These are phyloP conservation scores for Neurospora crassa DNA, from an alignment of 2,329 filamentous ascomycete species.

Conservation along the genomic window DNA sequence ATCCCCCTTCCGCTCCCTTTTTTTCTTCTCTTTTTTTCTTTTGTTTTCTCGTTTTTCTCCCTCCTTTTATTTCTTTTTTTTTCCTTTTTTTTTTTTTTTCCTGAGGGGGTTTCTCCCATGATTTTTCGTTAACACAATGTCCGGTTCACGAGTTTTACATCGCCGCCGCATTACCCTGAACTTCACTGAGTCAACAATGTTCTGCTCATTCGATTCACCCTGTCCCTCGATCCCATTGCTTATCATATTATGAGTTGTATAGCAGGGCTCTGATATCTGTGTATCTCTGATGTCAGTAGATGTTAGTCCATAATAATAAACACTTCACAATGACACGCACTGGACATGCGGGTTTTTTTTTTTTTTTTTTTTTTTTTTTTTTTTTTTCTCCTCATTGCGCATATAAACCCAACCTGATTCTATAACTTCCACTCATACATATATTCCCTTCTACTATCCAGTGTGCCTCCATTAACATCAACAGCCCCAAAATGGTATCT, in stretches of 20 bases:
- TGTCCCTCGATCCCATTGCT: too few relatives aligned
- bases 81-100: too few relatives aligned
- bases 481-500: not conserved
- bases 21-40: too few relatives aligned
- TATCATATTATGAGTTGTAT: not conserved
- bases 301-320: not conserved
- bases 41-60: too few relatives aligned
- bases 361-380: not conserved
- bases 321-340: not conserved
- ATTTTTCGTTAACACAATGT: too few relatives aligned
- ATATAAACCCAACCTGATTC: not conserved
- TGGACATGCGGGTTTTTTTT: not conserved
- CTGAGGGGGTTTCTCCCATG: too few relatives aligned
- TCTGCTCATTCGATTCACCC: not conserved
- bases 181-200: not conserved
- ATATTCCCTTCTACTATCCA: not conserved
- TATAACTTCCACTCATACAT: too few relatives aligned
- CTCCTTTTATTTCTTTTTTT: too few relatives aligned
- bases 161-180: not conserved
- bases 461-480: not conserved
- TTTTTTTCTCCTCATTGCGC: not conserved
- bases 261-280: not conserved
- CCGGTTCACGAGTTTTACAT: not conserved
- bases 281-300: not conserved
- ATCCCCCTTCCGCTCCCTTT: not conserved